phyloP scores from a whole-genome alignment of 805 yeast genomes.

The Wickerhamiella siamensis region DNA sequence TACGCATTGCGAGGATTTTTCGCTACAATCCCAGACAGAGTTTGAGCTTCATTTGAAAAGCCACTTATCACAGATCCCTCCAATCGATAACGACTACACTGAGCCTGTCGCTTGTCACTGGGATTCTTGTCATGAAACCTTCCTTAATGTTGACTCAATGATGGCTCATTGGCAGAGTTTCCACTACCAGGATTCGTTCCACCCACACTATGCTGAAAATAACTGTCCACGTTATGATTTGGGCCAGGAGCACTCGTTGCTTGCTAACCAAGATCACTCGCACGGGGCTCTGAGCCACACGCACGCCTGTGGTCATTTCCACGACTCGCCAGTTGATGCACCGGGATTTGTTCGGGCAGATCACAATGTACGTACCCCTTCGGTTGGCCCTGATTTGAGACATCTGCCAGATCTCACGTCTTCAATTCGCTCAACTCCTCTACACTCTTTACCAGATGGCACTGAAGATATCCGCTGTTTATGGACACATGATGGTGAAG shows the following conservation, averaged over 20 bases:
- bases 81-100: not conserved
- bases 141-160: constrained; percentile 18
- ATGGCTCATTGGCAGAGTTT: constrained; percentile 16
- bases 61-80: constrained; percentile 10
- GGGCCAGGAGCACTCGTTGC: constrained; percentile 3
- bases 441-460: not conserved
- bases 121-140: constrained; percentile 26
- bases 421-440: not conserved
- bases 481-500: constrained; percentile 31
- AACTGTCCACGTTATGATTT: not conserved
- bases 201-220: constrained; percentile 14
- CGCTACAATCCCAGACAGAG: constrained; percentile 19
- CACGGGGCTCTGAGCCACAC: not conserved
- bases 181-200: constrained; percentile 20
- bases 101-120: constrained; percentile 25
- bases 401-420: not conserved
- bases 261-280: not conserved
- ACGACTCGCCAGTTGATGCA: not conserved
- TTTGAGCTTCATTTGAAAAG: constrained; percentile 20
- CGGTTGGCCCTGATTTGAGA: not conserved
- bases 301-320: not conserved
- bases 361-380: not conserved
- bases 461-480: constrained; percentile 11
- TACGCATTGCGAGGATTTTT: constrained; percentile 21
- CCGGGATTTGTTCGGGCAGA: not conserved